Conservation (phyloP, 371 early-diverging fungal species). For the Nosema muscidifuracis region DNA sequence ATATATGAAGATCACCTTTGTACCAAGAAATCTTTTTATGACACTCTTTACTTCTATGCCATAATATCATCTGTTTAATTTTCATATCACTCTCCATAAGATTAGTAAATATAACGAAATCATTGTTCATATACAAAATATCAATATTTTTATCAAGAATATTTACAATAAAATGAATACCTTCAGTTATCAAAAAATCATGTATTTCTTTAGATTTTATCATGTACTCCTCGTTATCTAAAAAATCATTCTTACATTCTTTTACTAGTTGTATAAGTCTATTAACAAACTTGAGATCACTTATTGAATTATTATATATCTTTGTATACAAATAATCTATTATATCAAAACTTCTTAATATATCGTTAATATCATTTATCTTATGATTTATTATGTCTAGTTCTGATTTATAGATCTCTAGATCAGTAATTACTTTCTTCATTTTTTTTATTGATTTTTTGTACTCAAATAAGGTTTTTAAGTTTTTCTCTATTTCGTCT, state of each 20-base stretch:
- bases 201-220: background rate
- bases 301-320: background rate
- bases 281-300: background rate
- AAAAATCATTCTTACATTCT: background rate
- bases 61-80: background rate
- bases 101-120: constrained; percentile 4
- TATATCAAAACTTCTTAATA: background rate
- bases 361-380: background rate
- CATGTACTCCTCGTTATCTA: background rate
- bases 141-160: background rate
- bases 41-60: background rate
- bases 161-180: background rate
- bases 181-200: background rate
- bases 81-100: background rate
- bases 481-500: background rate
- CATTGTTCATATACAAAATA: constrained; percentile 6
- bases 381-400: background rate
- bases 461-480: background rate
- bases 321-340: constrained; percentile 5
- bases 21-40: background rate
- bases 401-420: constrained; percentile 2
- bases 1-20: background rate
- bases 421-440: background rate
- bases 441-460: background rate
- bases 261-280: constrained; percentile 3